phyloP scores from a whole-genome alignment of 2,329 filamentous ascomycete genomes.

The Alternaria sp. region DNA sequence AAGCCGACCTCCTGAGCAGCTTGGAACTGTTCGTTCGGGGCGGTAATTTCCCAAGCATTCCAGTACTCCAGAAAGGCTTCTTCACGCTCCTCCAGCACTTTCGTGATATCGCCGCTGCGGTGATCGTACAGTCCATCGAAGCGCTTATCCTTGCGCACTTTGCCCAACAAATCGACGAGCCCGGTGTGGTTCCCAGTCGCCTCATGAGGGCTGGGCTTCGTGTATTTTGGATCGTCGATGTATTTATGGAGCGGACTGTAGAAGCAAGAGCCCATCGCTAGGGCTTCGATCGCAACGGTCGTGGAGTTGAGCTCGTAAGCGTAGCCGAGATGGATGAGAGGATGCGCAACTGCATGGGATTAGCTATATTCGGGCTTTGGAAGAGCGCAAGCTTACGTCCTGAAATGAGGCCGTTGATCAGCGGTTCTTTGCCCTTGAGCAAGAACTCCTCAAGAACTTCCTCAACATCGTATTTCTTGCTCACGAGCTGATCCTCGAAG shows the following conservation, averaged over 20 bases:
- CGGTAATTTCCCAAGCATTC: constrained; percentile 77
- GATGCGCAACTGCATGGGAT: constrained; percentile 73
- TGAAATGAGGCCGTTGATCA: constrained; percentile 80
- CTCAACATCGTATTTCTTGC: constrained; percentile 83
- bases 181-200: constrained; percentile 57
- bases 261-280: constrained; percentile 70
- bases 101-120: constrained; percentile 68
- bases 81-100: constrained; percentile 73
- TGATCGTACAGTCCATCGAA: constrained; percentile 71
- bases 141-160: constrained; percentile 70
- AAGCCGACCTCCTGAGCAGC: constrained; percentile 67
- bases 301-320: constrained; percentile 86
- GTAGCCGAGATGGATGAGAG: constrained; percentile 94
- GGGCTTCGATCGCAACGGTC: constrained; percentile 86
- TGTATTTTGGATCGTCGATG: constrained; percentile 75
- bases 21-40: constrained; percentile 77
- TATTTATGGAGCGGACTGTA: constrained; percentile 65
- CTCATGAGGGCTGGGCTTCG: constrained; percentile 64
- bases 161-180: constrained; percentile 73
- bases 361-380: constrained; percentile 7
- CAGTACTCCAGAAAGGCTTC: constrained; percentile 81
- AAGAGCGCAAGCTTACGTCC: constrained; percentile 66
- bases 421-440: constrained; percentile 73
- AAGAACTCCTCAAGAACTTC: constrained; percentile 77
- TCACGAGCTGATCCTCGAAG: constrained; percentile 88